Percentiles rank a stretch among this genome's conserved stretches.
These are phyloP conservation scores for Camelina neglecta DNA, from an alignment of 345 rosid species.

Conservation along the genomic window DNA sequence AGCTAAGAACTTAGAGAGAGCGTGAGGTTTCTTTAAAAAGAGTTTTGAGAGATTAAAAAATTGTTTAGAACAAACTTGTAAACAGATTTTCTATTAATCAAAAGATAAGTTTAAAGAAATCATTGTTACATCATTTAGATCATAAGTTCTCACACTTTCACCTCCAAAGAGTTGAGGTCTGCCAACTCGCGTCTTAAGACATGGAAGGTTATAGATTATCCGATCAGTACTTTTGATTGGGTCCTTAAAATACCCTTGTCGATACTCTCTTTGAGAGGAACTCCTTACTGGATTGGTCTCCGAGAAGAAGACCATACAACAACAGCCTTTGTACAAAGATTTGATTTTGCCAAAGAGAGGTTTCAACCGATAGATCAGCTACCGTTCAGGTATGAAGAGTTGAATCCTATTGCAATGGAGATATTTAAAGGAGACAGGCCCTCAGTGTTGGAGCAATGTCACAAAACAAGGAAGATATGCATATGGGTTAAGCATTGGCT, in stretches of 20 bases:
- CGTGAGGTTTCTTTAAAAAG: no score
- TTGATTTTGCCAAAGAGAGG: slow-evolving; percentile 1
- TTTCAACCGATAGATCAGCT: background rate
- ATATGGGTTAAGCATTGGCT: slow-evolving; percentile 10
- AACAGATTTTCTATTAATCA: no score
- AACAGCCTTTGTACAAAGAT: slow-evolving; percentile 3
- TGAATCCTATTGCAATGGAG: background rate
- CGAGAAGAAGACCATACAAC: background rate
- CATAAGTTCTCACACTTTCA: no score
- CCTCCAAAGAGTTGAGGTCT: background rate
- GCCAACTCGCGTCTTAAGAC: background rate
- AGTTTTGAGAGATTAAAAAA: no score
- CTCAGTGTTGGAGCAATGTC: slow-evolving; percentile 7
- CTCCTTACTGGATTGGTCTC: background rate
- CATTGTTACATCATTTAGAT: no score
- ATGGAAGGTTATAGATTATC: background rate
- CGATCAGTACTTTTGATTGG: background rate
- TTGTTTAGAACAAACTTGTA: no score
- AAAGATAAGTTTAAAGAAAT: no score
- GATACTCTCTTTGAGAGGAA: background rate
- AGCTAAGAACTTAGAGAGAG: no score
- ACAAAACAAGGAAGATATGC: slow-evolving; percentile 12
- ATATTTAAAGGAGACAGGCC: slow-evolving; percentile 4
- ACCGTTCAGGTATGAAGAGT: background rate
- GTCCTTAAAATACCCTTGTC: background rate